Evolutionary conservation across 352 stramenopile species (phyloP).

Genomic region (Pythium scleroteichum): DNA sequence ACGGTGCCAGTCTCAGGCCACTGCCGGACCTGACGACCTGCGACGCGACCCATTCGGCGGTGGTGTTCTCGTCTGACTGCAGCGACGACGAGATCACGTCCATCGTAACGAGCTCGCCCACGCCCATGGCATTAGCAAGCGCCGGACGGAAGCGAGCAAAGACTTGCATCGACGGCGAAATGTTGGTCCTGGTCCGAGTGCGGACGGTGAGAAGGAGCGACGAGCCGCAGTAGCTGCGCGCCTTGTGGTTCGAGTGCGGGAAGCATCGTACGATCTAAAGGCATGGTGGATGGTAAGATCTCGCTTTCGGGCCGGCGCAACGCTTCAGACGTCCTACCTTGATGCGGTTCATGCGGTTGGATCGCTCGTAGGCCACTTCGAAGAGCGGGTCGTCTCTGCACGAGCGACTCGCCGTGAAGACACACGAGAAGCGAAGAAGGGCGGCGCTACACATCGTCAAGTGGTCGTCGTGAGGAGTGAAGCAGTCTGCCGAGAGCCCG

Average conservation of each 20-base stretch:
- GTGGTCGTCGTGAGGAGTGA: too few relatives aligned
- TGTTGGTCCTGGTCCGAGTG: not conserved
- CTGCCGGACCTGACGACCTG: not conserved
- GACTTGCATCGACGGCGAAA: not conserved
- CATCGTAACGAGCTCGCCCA: not conserved
- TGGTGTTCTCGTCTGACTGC: not conserved
- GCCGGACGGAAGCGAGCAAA: constrained; percentile 3
- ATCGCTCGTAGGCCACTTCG: not conserved
- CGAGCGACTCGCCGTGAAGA: too few relatives aligned
- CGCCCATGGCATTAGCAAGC: not conserved
- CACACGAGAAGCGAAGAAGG: too few relatives aligned
- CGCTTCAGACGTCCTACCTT: not conserved
- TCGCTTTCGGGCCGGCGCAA: too few relatives aligned
- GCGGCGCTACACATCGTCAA: too few relatives aligned
- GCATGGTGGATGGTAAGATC: too few relatives aligned
- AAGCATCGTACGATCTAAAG: constrained; percentile 9
- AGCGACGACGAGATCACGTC: not conserved
- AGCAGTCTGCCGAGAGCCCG: too few relatives aligned
- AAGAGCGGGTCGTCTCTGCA: not conserved
- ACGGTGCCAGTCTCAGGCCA: too few relatives aligned
- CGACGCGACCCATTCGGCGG: not conserved
- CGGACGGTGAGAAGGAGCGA: not conserved
- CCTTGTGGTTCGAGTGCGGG: constrained; percentile 5
- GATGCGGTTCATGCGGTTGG: not conserved
- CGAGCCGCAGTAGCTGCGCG: constrained; percentile 9